Conservation (phyloP, 208 protist species). For the Crithidia fasciculata region DNA sequence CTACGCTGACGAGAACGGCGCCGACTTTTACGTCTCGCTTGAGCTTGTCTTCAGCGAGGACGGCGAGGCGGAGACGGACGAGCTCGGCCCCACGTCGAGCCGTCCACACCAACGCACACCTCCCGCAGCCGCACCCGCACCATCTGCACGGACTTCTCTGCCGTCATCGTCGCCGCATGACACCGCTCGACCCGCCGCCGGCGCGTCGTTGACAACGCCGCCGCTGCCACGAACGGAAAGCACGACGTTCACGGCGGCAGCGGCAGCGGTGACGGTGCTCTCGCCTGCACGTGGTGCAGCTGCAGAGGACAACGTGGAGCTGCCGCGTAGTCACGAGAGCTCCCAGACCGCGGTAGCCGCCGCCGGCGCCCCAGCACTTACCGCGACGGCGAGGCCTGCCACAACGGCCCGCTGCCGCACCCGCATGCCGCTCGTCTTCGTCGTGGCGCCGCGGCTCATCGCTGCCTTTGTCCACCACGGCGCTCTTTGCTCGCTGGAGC, state of each 20-base stretch:
- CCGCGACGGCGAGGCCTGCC: neutral
- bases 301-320: no score
- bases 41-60: slow-evolving; percentile 62
- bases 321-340: neutral
- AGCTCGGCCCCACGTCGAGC: neutral
- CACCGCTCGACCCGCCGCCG: no score
- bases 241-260: neutral
- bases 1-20: slow-evolving; percentile 71
- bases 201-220: no score
- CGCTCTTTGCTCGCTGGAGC: slow-evolving; percentile 81
- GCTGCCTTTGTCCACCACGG: slow-evolving; percentile 86
- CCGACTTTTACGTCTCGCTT: slow-evolving; percentile 73
- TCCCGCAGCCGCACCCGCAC: neutral
- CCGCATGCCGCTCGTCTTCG: slow-evolving; percentile 81
- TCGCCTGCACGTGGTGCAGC: no score
- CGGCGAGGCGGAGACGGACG: slow-evolving; percentile 1
- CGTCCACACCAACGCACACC: neutral
- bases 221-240: no score
- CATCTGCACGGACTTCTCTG: no score
- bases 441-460: slow-evolving; percentile 75
- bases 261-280: no score
- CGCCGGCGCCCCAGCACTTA: neutral
- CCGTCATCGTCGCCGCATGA: no score
- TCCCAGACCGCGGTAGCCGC: neutral
- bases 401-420: slow-evolving; percentile 4